phyloP scores from a whole-genome alignment of 2,329 filamentous ascomycete species.

The Colletotrichum graminicola region DNA sequence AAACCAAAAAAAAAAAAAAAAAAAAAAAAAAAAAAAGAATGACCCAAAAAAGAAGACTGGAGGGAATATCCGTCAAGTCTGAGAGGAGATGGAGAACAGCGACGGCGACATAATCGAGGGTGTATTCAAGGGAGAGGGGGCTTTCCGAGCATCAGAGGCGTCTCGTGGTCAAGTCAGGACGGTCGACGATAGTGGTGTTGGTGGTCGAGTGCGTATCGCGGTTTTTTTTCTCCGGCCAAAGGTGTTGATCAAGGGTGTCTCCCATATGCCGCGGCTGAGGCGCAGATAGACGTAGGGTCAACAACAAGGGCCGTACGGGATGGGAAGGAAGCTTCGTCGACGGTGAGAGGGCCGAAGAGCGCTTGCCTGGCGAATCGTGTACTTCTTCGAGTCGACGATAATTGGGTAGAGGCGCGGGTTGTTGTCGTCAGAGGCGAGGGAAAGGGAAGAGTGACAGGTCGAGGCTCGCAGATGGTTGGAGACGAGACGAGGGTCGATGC shows the following conservation, averaged over 20 bases:
- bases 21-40: slow-evolving; percentile 22
- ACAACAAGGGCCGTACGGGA: background rate
- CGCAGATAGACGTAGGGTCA: background rate
- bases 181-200: background rate
- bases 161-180: slow-evolving; percentile 10
- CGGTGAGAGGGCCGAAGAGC: background rate
- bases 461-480: slow-evolving; percentile 3
- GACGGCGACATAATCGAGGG: slow-evolving; percentile 33
- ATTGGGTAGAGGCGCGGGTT: slow-evolving; percentile 17
- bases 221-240: slow-evolving; percentile 22
- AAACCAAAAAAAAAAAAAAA: slow-evolving; percentile 24
- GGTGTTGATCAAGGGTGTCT: slow-evolving; percentile 27
- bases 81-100: slow-evolving; percentile 13
- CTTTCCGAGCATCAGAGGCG: slow-evolving; percentile 20
- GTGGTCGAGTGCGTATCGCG: slow-evolving; percentile 34
- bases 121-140: background rate
- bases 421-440: slow-evolving; percentile 5
- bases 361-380: background rate
- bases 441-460: slow-evolving; percentile 3
- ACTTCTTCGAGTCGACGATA: background rate
- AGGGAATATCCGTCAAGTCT: background rate
- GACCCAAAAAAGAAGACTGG: slow-evolving; percentile 16
- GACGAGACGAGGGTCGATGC: slow-evolving; percentile 5
- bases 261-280: slow-evolving; percentile 32
- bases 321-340: background rate